Evolutionary conservation across 495 filamentous ascomycete genomes (phyloP).

Genomic region (Aspergillus baeticus): DNA sequence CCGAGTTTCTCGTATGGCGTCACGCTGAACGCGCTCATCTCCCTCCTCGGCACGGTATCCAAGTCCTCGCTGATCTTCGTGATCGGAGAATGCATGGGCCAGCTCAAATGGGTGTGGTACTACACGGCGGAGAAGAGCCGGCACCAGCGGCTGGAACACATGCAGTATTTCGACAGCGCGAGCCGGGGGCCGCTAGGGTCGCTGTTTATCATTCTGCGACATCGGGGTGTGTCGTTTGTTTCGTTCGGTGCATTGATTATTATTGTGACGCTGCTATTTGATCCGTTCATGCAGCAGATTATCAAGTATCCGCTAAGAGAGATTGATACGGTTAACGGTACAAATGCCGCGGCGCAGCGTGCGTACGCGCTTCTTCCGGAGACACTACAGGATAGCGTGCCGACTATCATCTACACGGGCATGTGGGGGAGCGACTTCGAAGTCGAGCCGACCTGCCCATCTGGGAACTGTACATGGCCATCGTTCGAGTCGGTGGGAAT

Average conservation of each 20-base stretch:
- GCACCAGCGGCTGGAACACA: slow-evolving; percentile 19
- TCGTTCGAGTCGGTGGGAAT: too few relatives aligned
- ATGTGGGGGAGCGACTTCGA: too few relatives aligned
- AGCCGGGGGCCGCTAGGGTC: slow-evolving; percentile 40
- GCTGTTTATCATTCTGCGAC: slow-evolving; percentile 26
- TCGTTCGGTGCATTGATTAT: slow-evolving; percentile 28
- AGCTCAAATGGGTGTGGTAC: slow-evolving; percentile 41
- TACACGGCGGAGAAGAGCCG: slow-evolving; percentile 2
- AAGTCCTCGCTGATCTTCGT: slow-evolving; percentile 29
- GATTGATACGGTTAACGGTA: too few relatives aligned
- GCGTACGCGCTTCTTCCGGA: too few relatives aligned
- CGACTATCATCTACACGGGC: too few relatives aligned
- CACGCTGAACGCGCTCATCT: slow-evolving; percentile 34
- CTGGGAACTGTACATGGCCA: too few relatives aligned
- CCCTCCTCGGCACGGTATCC: slow-evolving; percentile 29
- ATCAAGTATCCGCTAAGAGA: slow-evolving; percentile 19
- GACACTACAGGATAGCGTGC: too few relatives aligned
- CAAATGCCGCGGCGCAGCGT: too few relatives aligned
- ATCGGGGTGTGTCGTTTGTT: slow-evolving; percentile 9
- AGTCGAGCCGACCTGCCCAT: too few relatives aligned
- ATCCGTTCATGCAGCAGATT: slow-evolving; percentile 34
- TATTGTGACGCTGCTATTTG: slow-evolving; percentile 28
- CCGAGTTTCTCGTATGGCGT: slow-evolving; percentile 15
- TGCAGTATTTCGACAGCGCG: slow-evolving; percentile 36
- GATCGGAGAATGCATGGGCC: slow-evolving; percentile 27